phyloP scores from a whole-genome alignment of 1,139 yeast genomes.

The Diutina scorzettiae region DNA sequence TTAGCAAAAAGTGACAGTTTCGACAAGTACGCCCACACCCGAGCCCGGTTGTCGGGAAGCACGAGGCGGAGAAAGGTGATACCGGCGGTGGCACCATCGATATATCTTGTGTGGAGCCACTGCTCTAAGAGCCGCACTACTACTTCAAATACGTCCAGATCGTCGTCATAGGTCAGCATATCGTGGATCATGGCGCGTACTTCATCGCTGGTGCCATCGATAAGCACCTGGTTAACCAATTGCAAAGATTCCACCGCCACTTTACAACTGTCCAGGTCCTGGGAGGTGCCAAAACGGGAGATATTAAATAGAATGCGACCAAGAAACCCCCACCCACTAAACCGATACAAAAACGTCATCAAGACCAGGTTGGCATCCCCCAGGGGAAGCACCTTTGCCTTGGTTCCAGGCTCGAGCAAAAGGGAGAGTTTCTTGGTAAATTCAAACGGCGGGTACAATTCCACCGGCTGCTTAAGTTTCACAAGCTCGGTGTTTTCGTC shows the following conservation, averaged over 20 bases:
- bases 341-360: constrained; percentile 60
- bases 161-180: constrained; percentile 47
- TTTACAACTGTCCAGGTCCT: constrained; percentile 24
- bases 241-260: constrained; percentile 37
- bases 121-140: constrained; percentile 58
- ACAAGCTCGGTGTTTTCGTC: constrained; percentile 41
- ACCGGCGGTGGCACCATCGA: constrained; percentile 34
- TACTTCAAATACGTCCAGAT: constrained; percentile 59
- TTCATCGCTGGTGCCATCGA: constrained; percentile 31
- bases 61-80: constrained; percentile 40
- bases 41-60: constrained; percentile 38
- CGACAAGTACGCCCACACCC: constrained; percentile 72
- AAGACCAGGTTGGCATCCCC: constrained; percentile 32
- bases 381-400: constrained; percentile 55
- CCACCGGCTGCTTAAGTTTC: constrained; percentile 26
- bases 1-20: constrained; percentile 55
- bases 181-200: constrained; percentile 37
- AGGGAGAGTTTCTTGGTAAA: constrained; percentile 31
- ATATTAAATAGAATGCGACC: constrained; percentile 69
- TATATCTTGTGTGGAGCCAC: constrained; percentile 44
- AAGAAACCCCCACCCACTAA: constrained; percentile 78
- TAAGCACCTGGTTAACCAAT: constrained; percentile 34
- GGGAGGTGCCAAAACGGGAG: constrained; percentile 25
- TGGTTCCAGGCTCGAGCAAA: constrained; percentile 40
- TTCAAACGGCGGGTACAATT: constrained; percentile 41